Evolutionary conservation across 257 asterid genomes (phyloP).

Genomic region (Rehmannia glutinosa): DNA sequence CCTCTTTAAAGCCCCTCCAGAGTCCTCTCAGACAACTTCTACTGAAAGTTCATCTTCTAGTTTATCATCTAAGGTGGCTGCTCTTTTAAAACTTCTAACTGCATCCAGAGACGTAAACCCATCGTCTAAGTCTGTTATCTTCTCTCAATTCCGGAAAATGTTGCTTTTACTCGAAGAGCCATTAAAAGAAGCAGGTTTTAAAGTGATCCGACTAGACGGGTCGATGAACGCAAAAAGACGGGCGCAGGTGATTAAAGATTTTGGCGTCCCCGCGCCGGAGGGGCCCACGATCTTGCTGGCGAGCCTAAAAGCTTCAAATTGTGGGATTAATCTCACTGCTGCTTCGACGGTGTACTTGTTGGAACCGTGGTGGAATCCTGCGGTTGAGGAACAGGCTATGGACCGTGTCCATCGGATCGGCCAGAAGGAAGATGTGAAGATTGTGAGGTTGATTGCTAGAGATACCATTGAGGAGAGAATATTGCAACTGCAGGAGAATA

Average conservation of each 20-base stretch:
- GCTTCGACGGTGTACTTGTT: conserved; percentile 78
- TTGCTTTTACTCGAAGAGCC: conserved; percentile 68
- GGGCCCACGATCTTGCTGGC: conserved; percentile 88
- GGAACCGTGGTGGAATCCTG: conserved; percentile 99
- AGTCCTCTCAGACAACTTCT: conserved; percentile 30
- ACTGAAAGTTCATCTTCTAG: conserved; percentile 20
- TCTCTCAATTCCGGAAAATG: conserved; percentile 82
- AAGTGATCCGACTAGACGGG: conserved; percentile 68
- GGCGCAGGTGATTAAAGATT: conserved; percentile 58
- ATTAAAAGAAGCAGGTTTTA: conserved; percentile 62
- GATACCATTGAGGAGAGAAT: conserved; percentile 79
- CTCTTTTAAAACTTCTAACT: conserved; percentile 56
- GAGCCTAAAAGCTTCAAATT: conserved; percentile 73
- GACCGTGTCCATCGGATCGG: conserved; percentile 94
- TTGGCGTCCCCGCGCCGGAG: conserved; percentile 43
- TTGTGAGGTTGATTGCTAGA: conserved; percentile 73
- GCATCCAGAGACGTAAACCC: conserved; percentile 44
- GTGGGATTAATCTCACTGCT: conserved; percentile 74
- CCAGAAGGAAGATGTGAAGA: conserved; percentile 61
- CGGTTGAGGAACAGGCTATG: conserved; percentile 94
- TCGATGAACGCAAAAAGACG: conserved; percentile 61
- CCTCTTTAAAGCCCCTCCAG: conserved; percentile 57
- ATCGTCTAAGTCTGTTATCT: conserved; percentile 59
- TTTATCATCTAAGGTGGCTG: conserved; percentile 64
- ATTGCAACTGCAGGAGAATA: conserved; percentile 67